Percentiles rank a stretch among this genome's conserved stretches.
Evolutionary conservation across 2,329 filamentous ascomycete species (phyloP).

Genomic region (Myriangium duriaei): DNA sequence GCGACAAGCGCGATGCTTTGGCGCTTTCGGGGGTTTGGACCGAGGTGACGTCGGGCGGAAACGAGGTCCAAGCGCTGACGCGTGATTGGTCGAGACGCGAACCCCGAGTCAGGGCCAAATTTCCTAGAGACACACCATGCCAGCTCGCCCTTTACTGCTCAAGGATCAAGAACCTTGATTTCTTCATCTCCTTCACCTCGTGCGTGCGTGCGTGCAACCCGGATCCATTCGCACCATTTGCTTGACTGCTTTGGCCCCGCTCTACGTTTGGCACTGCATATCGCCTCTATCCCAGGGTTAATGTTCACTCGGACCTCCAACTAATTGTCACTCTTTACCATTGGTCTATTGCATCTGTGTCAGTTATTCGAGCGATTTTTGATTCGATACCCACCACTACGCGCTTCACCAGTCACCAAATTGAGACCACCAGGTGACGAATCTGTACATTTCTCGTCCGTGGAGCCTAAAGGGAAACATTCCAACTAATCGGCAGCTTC

Average conservation of each 20-base stretch:
- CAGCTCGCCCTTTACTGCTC: neutral
- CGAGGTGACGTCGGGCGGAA: neutral
- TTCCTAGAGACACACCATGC: neutral
- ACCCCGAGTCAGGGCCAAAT: neutral
- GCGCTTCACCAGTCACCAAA: constrained; percentile 9
- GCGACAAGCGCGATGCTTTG: neutral
- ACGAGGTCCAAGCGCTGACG: neutral
- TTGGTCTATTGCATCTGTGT: neutral
- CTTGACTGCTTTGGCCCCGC: neutral
- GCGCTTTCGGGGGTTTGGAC: neutral
- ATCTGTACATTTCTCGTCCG: neutral
- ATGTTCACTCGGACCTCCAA: neutral
- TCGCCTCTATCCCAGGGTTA: neutral
- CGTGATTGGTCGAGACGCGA: neutral
- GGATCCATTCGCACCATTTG: neutral
- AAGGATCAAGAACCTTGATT: neutral
- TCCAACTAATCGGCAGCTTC: constrained; percentile 10
- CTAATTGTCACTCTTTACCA: constrained; percentile 7
- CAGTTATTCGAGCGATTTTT: constrained; percentile 7
- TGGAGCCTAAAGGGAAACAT: neutral
- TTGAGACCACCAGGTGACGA: neutral
- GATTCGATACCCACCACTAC: constrained; percentile 4
- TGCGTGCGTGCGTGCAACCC: neutral
- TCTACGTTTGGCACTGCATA: neutral
- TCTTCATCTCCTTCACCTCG: neutral